Evolutionary conservation across 352 stramenopile species (phyloP), one percentile per base, ranked within the genome.

Genomic region (Globisporangium middletonii): DNA sequence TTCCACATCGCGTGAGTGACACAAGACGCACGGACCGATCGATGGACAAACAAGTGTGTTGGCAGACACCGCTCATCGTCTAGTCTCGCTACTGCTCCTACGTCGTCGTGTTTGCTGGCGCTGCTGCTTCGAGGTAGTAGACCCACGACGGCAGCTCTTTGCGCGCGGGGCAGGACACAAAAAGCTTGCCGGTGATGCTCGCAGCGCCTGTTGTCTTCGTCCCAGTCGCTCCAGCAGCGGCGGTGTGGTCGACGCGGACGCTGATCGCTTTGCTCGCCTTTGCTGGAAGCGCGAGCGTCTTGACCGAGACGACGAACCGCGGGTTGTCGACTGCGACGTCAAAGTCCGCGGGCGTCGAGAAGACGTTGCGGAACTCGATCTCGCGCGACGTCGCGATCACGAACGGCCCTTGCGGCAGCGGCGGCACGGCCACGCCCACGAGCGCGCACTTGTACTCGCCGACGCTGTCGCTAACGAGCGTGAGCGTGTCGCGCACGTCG

Each of bases 321-420:
- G 81, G 67, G 43, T 87, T 90, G 65, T 97, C 90, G 11, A 91
- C 64, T 30, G 84, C 68, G 23, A 94, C 72, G 12, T 86, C 72
- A 62, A 97, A 97, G 13, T 95, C 82, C 12, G 64, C 71, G 1
- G 74, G 48, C 5, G 69, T 65, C 19, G 73, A 88, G 53, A 97
- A 97, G 0, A 96, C 87, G 62, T 97, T 97, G 48, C 88, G 86
- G 71, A 97, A 97, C 50, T 91, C 77, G 51, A 97, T 86, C 16
- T 93, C 80, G 53, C 74, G 77, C 1, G 63, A 70, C 6, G 69
- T 59, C n/a, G 67, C 57, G 48, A 91, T 79, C 19, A 88, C 64
- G 61, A 94, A 94, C 5, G 89, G 90, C 0, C 90, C 88, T 54
- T 95, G 84, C 2, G 91, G 91, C 3, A 92, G 54, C 2, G 89